Evolutionary conservation across 768 basidiomycete species (phyloP), one percentile per base, ranked within the genome.

Genomic region (Rhodosporidiobolus odoratus): DNA sequence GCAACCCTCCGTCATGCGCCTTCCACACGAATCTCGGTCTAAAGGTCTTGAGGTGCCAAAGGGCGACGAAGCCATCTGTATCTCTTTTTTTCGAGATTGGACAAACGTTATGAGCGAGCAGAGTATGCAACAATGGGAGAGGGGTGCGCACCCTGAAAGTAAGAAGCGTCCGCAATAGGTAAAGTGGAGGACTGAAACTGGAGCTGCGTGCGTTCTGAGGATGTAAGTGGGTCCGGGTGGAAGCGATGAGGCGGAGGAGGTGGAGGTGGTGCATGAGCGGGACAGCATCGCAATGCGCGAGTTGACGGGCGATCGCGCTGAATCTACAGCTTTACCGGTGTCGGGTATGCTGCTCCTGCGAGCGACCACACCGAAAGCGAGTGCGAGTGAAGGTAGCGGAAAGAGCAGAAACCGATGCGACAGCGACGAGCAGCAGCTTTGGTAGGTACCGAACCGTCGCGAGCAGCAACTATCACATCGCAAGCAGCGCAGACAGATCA

Each of bases 21-120:
- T 82, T 82, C 92, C 93, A 96, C 25, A 84, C 81, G 1, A 85
- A 81, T 25, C 90, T 81, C 0, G 90, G 82, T n/a, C 95, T 85
- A 25, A 93, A 82, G 1, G 87, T 85, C 35, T 85, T 82, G 4
- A 92, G 87, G 52, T 90, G 89, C 6, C 89, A 90, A 66, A 90
- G 81, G 7, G 87, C 84, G 32, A 93, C 86, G n/a, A 81, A 84
- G 4, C 95, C 95, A 25, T 86, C 84, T 9, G 84, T 81, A 75
- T 98, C 95, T 5, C 76, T 77, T 43, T 21, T 16, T 17, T 19
- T 19, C 21, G 19, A 50, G 9, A 27, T 53, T 47, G 9, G 34
- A 13, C n/a, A 16, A 32, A 9, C 23, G 5, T 7, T 17, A 16
- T 27, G 9, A 3, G 27, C n/a, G 15, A 25, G 58, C 19, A 0